Percentiles rank a stretch among this genome's conserved stretches.
phyloP scores from a whole-genome alignment of 768 basidiomycete species.

The Phallus indusiatus region DNA sequence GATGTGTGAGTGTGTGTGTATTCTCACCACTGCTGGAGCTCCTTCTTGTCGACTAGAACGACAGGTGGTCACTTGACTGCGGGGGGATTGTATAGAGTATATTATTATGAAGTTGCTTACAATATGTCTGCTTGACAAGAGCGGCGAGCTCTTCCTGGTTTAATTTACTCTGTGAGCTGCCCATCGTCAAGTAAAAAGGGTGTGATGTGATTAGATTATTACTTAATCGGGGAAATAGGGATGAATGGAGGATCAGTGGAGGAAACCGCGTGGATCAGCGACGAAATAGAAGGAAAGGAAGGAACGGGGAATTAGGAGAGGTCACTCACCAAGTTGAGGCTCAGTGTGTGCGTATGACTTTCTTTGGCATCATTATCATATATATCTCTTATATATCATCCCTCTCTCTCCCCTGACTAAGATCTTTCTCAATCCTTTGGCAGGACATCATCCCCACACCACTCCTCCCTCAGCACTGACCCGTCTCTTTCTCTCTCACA shows the following conservation, averaged over 20 bases:
- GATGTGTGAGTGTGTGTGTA: too few relatives aligned
- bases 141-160: constrained; percentile 88
- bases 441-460: too few relatives aligned
- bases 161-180: constrained; percentile 94
- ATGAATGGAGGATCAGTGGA: neutral
- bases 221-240: neutral
- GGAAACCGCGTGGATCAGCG: constrained; percentile 4
- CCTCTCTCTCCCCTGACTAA: too few relatives aligned
- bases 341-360: too few relatives aligned
- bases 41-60: constrained; percentile 42
- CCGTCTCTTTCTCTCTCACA: constrained; percentile 3
- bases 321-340: too few relatives aligned
- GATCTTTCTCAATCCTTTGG: too few relatives aligned
- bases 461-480: too few relatives aligned
- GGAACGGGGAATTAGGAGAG: constrained; percentile 15
- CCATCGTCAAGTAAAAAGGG: constrained; percentile 62
- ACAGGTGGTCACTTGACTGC: constrained; percentile 43
- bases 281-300: constrained; percentile 11
- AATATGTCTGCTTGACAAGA: constrained; percentile 97
- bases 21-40: constrained; percentile 92
- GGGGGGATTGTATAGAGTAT: constrained; percentile 13
- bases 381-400: too few relatives aligned
- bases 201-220: neutral
- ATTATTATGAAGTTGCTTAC: constrained; percentile 39
- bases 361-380: too few relatives aligned